Evolutionary conservation across 768 basidiomycete species (phyloP), one percentile per base, ranked within the genome.

Genomic region (Termitomyces sp.): DNA sequence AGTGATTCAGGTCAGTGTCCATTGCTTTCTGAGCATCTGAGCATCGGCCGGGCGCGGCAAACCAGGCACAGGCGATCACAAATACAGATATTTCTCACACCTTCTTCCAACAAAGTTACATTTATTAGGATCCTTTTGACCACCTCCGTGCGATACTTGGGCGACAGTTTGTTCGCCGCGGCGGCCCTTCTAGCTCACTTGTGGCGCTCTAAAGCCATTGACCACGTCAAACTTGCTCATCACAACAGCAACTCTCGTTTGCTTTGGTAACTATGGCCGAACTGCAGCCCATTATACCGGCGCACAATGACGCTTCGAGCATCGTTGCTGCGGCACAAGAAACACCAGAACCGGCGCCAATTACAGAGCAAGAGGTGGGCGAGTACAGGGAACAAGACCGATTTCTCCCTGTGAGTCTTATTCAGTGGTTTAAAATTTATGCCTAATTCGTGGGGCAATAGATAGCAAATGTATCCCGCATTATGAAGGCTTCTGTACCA

Each of bases 381-480:
- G 93, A 96, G 70, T 97, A 95, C 73, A 82, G 91, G 66, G 95
- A 97, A 72, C 95, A 96, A 70, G 95, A 97, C 75, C 85, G 94
- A 20, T 96, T 91, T 74, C 81, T 96, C n/a, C 94, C 95, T 18
- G 95, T 96, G 68, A 65, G 85, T 76, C 49, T 53, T 37, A 36
- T 37, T 54, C 57, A 47, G 30, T n/a, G 34, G 13, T 33, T 41
- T 3, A 20, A 39, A 22, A 27, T 27, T 33, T 22, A 36, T 46
- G 58, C 20, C 42, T 42, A 39, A 42, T 31, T 20, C 12, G 30
- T 55, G 22, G 6, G 36, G 7, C 13, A 39, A n/a, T 47, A 95
- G 95, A 98, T 98, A 66, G 95, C 95, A 54, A 98, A 98, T 70
- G 95, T 98, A n/a, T 87, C 94, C 16, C 84, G 96, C 22, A 95